These are phyloP conservation scores for Boletus vermiculosoides DNA, from an alignment of 768 basidiomycete species.

Conservation along the genomic window DNA sequence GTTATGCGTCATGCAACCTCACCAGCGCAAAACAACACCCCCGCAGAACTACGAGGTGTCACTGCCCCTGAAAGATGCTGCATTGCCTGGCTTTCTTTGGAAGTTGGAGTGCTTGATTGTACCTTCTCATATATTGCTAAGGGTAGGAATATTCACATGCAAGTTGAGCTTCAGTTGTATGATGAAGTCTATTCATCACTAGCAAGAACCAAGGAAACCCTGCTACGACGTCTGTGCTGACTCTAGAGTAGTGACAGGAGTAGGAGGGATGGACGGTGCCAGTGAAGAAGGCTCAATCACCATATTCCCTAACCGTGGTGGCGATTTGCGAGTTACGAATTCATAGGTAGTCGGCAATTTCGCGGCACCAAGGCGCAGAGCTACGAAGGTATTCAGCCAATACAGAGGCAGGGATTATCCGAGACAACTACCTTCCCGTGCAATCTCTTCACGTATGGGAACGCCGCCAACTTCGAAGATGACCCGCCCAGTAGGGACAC, in stretches of 20 bases:
- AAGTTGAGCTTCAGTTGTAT: not conserved
- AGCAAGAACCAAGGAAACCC: not conserved
- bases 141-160: not conserved
- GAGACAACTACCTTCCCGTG: conserved; percentile 70
- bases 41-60: not conserved
- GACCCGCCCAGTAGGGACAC: conserved; percentile 85
- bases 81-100: not conserved
- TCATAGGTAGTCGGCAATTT: conserved; percentile 89
- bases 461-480: conserved; percentile 92
- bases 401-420: not conserved
- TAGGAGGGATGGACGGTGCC: conserved; percentile 6
- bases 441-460: conserved; percentile 88
- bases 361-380: conserved; percentile 80
- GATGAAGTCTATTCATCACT: conserved; percentile 6
- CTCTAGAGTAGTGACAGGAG: conserved; percentile 16
- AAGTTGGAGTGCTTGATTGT: not conserved
- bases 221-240: conserved; percentile 11
- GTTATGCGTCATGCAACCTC: not conserved
- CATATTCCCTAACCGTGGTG: conserved; percentile 72
- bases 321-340: conserved; percentile 68
- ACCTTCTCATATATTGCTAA: not conserved
- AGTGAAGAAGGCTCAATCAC: conserved; percentile 45
- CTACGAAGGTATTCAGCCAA: conserved; percentile 39
- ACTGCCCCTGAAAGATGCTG: not conserved
- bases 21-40: not conserved